Base-by-base conservation (phyloP, 371 early-diverging fungal species). In the Rhizopus delemar region DNA sequence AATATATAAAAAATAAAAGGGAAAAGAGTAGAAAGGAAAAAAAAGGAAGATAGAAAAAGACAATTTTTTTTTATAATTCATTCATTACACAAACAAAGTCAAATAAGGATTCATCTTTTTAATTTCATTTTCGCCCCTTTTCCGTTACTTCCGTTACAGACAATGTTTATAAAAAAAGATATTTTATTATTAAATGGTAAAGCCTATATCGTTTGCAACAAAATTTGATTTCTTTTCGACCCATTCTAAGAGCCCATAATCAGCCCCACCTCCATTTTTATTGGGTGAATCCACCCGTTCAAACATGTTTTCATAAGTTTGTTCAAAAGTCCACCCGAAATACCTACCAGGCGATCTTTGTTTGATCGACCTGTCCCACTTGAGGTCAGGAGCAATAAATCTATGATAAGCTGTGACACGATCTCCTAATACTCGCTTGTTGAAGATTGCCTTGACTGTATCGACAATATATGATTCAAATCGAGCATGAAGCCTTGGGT, bases 311-410 rank as follows among this genome's bases (percentile, higher is more conserved):
- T 78, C 61, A n/a, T 68, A 65, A 28, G 59, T 56, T 35, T 78
- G 67, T 6, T 65, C 59, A 43, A 67, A 77, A 9, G 60, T 66
- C 83, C 83, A 83, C 8, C 71, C 70, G 59, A 59, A 81, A 57
- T 75, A 63, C 46, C 72, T 75, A 68, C 84, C 84, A 31, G 74
- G 71, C 6, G 84, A 83, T n/a, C 65, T 62, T 68, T 83, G 84
- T 22, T 41, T 58, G 48, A 83, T 78, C 41, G 61, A 68, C 51
- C 84, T 80, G 49, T 83, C 84, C 84, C 84, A 83, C 28, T 69
- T 57, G 8, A 83, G 62, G 54, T 83, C 84, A 34, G 74, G 78
- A 31, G 65, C 53, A 56, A 83, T 66, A 50, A 79, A 78, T 29
- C 78, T 66, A 35, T 72, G 78, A 49, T 81, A 78, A 45, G 78